Percentiles rank a stretch among this genome's conserved stretches.
These are phyloP conservation scores for Massarina eburnea DNA, from an alignment of 2,329 filamentous ascomycete genomes.

Conservation along the genomic window DNA sequence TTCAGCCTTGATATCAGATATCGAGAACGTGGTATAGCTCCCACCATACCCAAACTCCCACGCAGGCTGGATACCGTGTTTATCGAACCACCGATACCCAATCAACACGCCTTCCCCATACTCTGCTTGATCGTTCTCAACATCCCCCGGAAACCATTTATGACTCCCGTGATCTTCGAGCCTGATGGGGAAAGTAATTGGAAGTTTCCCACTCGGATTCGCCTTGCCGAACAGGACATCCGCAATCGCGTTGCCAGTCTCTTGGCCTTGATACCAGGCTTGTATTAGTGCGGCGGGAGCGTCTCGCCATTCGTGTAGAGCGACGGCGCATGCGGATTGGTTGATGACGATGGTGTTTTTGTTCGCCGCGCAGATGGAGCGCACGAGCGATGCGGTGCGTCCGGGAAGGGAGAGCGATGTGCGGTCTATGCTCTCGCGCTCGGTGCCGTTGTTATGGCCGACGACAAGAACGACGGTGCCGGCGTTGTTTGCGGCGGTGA, in stretches of 20 bases:
- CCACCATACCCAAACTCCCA: conserved; percentile 4
- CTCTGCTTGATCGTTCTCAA: background rate
- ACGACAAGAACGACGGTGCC: conserved; percentile 1
- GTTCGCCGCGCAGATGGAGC: conserved; percentile 5
- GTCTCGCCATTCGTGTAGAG: conserved; percentile 1
- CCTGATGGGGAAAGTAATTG: conserved; percentile 76
- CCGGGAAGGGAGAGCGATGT: conserved; percentile 1
- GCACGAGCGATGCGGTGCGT: background rate
- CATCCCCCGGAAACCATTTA: background rate
- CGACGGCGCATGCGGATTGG: conserved; percentile 5
- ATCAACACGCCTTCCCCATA: conserved; percentile 4
- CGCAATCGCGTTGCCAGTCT: conserved; percentile 75
- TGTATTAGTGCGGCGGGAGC: conserved; percentile 3
- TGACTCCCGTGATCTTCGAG: conserved; percentile 54
- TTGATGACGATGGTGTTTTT: conserved; percentile 2
- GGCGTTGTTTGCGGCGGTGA: conserved; percentile 1
- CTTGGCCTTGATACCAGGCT: conserved; percentile 65
- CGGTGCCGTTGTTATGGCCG: conserved; percentile 7
- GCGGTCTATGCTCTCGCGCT: conserved; percentile 2
- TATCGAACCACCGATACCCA: conserved; percentile 5
- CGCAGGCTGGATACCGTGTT: background rate
- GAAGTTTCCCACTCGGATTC: conserved; percentile 74
- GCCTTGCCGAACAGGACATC: conserved; percentile 75
- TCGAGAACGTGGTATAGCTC: conserved; percentile 1
- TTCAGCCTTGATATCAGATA: background rate